Conservation (phyloP, 2,329 filamentous ascomycete species). For the Alternaria dauci region DNA sequence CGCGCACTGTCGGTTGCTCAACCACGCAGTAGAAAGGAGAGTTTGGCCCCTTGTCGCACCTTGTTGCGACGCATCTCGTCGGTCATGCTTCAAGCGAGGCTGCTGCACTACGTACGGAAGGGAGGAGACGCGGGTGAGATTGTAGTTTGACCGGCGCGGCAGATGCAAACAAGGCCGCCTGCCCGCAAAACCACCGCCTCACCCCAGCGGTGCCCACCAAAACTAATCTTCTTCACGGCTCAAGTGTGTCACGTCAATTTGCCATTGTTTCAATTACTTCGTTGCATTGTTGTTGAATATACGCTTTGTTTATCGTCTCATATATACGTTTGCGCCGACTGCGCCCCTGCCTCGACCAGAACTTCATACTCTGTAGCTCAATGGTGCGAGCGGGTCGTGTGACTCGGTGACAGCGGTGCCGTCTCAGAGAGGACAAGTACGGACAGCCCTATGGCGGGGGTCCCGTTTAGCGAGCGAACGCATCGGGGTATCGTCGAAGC, state of each 20-base stretch:
- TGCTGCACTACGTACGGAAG: neutral
- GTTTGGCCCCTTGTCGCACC: neutral
- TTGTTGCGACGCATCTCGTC: slow-evolving; percentile 2
- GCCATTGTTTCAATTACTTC: slow-evolving; percentile 5
- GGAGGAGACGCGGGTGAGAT: slow-evolving; percentile 1
- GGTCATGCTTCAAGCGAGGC: slow-evolving; percentile 1
- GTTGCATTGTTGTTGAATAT: slow-evolving; percentile 3
- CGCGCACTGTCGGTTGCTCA: neutral
- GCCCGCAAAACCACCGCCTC: slow-evolving; percentile 13
- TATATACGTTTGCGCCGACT: slow-evolving; percentile 11
- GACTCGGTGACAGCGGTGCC: neutral
- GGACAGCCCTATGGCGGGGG: slow-evolving; percentile 6
- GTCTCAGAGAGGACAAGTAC: neutral
- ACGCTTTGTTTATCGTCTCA: slow-evolving; percentile 7
- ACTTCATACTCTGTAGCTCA: neutral
- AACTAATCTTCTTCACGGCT: slow-evolving; percentile 1
- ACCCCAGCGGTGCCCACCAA: neutral
- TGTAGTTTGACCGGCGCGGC: neutral
- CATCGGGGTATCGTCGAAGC: slow-evolving; percentile 39
- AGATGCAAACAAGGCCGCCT: slow-evolving; percentile 7
- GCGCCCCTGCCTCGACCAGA: neutral
- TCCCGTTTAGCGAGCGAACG: slow-evolving; percentile 30
- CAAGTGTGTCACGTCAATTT: slow-evolving; percentile 1
- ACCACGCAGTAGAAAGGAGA: slow-evolving; percentile 4
- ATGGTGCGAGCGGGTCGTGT: neutral